Percentiles rank a stretch among this genome's conserved stretches.
Evolutionary conservation across 441 rosid species (phyloP).

Genomic region (Populus tomentosa): DNA sequence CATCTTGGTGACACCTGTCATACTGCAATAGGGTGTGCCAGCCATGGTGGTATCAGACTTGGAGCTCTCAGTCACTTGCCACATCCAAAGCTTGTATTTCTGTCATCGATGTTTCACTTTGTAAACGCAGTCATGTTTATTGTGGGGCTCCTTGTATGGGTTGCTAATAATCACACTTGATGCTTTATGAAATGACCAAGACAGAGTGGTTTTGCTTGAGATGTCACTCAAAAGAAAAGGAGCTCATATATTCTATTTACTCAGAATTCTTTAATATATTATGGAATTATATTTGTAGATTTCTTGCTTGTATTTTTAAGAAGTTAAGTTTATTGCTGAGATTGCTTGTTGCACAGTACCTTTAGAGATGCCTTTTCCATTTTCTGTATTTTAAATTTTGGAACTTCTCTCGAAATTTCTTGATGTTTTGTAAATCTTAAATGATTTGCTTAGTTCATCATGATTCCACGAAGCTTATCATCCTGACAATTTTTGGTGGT

Average conservation of each 20-base stretch:
- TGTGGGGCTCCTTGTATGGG: neutral
- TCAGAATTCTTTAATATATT: neutral
- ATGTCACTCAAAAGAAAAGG: neutral
- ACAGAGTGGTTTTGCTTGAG: neutral
- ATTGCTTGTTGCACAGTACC: neutral
- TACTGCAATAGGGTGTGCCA: neutral
- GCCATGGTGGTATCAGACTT: neutral
- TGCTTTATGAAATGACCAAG: neutral
- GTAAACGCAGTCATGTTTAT: neutral
- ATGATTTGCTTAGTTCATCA: slow-evolving; percentile 1
- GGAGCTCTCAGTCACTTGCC: neutral
- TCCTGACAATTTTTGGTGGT: slow-evolving; percentile 5
- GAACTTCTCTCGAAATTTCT: neutral
- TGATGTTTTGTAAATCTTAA: neutral
- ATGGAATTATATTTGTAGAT: neutral
- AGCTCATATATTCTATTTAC: neutral
- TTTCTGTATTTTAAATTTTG: neutral
- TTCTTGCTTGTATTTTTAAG: neutral
- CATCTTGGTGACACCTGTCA: neutral
- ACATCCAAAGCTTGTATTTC: neutral
- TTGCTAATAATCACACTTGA: neutral
- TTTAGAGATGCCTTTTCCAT: neutral
- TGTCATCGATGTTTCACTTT: neutral
- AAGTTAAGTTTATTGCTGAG: neutral
- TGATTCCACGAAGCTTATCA: neutral